Evolutionary conservation across 371 early-diverging fungal genomes (phyloP), one percentile per base, ranked within the genome.

Genomic region (Lichtheimia ornata): DNA sequence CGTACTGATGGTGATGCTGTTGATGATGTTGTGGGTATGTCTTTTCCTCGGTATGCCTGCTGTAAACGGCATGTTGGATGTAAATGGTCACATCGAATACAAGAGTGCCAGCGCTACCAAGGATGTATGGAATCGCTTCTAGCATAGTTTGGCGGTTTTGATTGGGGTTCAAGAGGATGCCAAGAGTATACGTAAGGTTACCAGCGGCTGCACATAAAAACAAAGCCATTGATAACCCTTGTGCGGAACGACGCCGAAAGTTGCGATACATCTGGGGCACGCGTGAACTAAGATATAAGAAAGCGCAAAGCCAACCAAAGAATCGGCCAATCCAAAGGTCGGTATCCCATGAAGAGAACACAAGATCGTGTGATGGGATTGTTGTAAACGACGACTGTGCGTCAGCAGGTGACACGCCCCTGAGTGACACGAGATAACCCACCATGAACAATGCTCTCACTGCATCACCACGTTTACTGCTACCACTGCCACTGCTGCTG

Each of bases 151-250:
- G 67, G 7, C 66, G 70, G 2, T 77, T 69, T 0, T 77, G 73
- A 25, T 84, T 81, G 11, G 83, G 81, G 51, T 81, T 76, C 44
- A 73, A 75, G 50, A 88, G 70, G 55, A 91, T 84, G 42, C 84
- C 81, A 17, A 83, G 64, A 0, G 88, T 81, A 65, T 91, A 91
- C 4, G 86, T 84, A 27, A 87, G 59, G 53, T 91, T 91, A 1
- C 89, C 92, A 72, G 82, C 72, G 4, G 86, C 86, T 0, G 92
- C 91, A 70, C 82, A 88, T 40, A 81, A 66, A 71, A 91, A 91
- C 75, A 91, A 77, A 18, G 81, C 64, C 60, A 90, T 84, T 1
- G 88, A 81, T 7, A 91, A 69, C 0, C 90, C 90, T 58, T 86
- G 74, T 12, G 82, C 83, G 0, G 91, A 89, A 27, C 79, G 72